Evolutionary conservation across 192 early-diverging fungal species (phyloP), one percentile per base, ranked within the genome.

Genomic region (Linnemannia zychae): DNA sequence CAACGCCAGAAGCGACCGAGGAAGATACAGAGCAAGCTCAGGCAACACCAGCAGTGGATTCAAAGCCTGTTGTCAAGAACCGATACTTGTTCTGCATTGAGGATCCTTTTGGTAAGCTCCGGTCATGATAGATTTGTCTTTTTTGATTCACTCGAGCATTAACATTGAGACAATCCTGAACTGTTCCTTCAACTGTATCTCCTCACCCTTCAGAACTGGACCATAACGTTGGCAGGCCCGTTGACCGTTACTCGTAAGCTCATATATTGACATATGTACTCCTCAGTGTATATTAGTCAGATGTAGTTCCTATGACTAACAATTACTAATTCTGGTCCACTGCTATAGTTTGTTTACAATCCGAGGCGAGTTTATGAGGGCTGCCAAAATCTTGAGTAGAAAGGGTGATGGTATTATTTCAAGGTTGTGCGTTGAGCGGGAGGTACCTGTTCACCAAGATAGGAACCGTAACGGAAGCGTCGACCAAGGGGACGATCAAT

Each of bases 351-450:
- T 85, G 34, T 85, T 85, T n/a, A 79, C 83, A 18, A 85, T 85
- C 28, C 77, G 83, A 67, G 83, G 83, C 18, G 83, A 85, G 70
- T 85, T 85, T 66, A 85, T 85, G 83, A 49, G 83, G 38, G 83
- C 83, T 2, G 83, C 83, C 57, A 85, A 85, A n/a, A 85, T 85
- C 20, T 40, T 85, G 33, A 85, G 83, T 60, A 85, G 68, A 65
- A 79, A 76, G 33, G 74, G 83, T 0, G 83, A 85, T 36, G 83
- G 83, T 0, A 77, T 78, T 22, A 76, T 85, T 72, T 20, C 57
- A 0, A 69, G 83, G 37, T 71, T 85, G 1, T 85, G 83, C 74
- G 17, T 72, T 31, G 83, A 85, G 31, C 28, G 77, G 53, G 77
- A 85, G 73, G 74, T 76, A 3, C 68, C 50, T 4, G 17, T 67